Evolutionary conservation across 73 alveolate species (phyloP).

Genomic region (Symbiodinium natans): DNA sequence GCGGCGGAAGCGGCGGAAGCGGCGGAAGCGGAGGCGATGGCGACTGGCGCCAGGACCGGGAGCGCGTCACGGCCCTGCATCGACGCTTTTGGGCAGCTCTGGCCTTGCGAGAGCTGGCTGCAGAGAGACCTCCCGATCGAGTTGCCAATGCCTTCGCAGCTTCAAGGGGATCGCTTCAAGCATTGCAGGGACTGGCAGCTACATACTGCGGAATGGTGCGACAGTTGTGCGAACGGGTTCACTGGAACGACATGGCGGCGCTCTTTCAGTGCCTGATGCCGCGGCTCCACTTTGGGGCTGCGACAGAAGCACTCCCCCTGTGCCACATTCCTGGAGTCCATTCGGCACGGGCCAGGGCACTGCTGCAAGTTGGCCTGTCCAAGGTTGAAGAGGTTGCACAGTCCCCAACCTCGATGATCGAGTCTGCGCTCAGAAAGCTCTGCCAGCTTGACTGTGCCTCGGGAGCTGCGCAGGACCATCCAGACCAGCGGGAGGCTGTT

Average conservation of each 20-base stretch:
- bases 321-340: conserved; percentile 67
- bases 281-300: conserved; percentile 51
- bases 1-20: too few relatives aligned
- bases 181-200: conserved; percentile 76
- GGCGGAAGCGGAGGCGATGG: too few relatives aligned
- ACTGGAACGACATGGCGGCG: conserved; percentile 85
- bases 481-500: conserved; percentile 11
- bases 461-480: too few relatives aligned
- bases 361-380: conserved; percentile 47
- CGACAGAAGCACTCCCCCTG: conserved; percentile 66
- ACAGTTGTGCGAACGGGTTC: conserved; percentile 63
- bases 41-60: conserved; percentile 90
- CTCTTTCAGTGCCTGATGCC: conserved; percentile 74
- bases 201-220: conserved; percentile 88
- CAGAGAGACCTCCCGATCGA: conserved; percentile 32
- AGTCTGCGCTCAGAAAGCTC: conserved; percentile 13
- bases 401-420: conserved; percentile 19
- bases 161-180: conserved; percentile 69
- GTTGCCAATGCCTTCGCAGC: conserved; percentile 36
- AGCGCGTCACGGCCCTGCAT: conserved; percentile 75
- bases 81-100: conserved; percentile 72
- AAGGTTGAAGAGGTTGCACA: conserved; percentile 63
- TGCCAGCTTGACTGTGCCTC: conserved; percentile 30
- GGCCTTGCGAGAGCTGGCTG: conserved; percentile 45
- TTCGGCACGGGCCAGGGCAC: conserved; percentile 39